Conservation (phyloP, 441 rosid species). For the Mallotus japonicus region DNA sequence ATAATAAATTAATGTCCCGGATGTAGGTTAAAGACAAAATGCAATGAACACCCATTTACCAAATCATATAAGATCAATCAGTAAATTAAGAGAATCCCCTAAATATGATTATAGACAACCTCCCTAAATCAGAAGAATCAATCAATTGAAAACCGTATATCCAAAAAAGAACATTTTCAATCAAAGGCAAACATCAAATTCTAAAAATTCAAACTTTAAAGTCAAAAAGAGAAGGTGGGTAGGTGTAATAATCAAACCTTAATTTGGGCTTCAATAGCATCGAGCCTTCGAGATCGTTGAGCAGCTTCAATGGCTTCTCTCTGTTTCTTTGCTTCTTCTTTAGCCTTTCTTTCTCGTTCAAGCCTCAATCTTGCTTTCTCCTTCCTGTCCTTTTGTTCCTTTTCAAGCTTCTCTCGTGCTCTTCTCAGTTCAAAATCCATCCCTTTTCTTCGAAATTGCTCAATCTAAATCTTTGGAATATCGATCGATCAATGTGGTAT, state of each 20-base stretch:
- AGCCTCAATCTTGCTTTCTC: constrained; percentile 61
- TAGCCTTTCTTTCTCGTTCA: constrained; percentile 67
- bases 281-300: constrained; percentile 76
- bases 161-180: background rate
- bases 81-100: background rate
- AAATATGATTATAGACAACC: background rate
- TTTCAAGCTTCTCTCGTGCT: constrained; percentile 89
- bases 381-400: constrained; percentile 83
- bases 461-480: background rate
- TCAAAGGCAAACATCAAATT: background rate
- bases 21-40: background rate
- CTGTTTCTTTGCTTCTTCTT: constrained; percentile 64
- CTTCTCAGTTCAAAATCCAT: constrained; percentile 96
- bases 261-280: constrained; percentile 69
- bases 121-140: constrained; percentile 3
- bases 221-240: background rate
- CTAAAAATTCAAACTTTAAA: background rate
- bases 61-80: constrained; percentile 6
- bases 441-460: background rate
- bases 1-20: no score
- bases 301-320: constrained; percentile 84
- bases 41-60: background rate
- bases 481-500: background rate
- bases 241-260: constrained; percentile 43
- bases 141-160: no score